These are phyloP conservation scores for Thermothielavioides terrestris DNA, from an alignment of 495 filamentous ascomycete genomes.

Conservation along the genomic window DNA sequence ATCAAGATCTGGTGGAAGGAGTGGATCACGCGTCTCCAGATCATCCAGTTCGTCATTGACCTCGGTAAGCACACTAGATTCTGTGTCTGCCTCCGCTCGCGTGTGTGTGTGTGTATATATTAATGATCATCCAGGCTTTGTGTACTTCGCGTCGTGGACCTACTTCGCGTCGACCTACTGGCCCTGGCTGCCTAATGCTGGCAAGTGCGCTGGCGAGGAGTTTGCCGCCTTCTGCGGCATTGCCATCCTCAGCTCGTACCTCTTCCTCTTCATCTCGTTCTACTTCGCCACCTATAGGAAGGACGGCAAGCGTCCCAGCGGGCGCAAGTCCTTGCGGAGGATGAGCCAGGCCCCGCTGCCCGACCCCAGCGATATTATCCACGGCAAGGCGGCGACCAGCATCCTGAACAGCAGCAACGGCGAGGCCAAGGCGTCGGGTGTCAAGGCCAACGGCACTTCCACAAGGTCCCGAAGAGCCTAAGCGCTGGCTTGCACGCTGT, in stretches of 20 bases:
- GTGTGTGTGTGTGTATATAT: not conserved
- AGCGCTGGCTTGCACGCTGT: too few species aligned
- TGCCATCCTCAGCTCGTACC: slow-evolving; percentile 83
- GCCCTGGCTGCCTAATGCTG: slow-evolving; percentile 68
- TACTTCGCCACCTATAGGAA: slow-evolving; percentile 97
- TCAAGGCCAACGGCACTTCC: slow-evolving; percentile 43
- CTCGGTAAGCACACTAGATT: slow-evolving; percentile 48
- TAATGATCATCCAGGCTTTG: slow-evolving; percentile 53
- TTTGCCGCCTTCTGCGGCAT: slow-evolving; percentile 94
- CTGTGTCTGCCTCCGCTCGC: not conserved
- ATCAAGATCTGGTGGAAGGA: slow-evolving; percentile 86
- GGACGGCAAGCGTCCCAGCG: slow-evolving; percentile 53
- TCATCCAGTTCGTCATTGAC: slow-evolving; percentile 73
- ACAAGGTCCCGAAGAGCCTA: slow-evolving; percentile 54
- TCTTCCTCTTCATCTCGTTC: slow-evolving; percentile 97
- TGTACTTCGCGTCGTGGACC: slow-evolving; percentile 93
- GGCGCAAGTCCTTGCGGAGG: slow-evolving; percentile 47
- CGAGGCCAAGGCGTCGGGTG: slow-evolving; percentile 35
- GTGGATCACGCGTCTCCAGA: slow-evolving; percentile 81
- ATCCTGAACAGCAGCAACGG: slow-evolving; percentile 24
- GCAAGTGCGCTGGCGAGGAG: slow-evolving; percentile 90
- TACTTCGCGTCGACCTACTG: slow-evolving; percentile 94
- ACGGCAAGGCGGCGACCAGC: slow-evolving; percentile 15
- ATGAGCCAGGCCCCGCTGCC: slow-evolving; percentile 48
- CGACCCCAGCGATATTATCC: slow-evolving; percentile 41